Base-by-base conservation (phyloP, 208 protist genomes). In the Lotmaria passim region DNA sequence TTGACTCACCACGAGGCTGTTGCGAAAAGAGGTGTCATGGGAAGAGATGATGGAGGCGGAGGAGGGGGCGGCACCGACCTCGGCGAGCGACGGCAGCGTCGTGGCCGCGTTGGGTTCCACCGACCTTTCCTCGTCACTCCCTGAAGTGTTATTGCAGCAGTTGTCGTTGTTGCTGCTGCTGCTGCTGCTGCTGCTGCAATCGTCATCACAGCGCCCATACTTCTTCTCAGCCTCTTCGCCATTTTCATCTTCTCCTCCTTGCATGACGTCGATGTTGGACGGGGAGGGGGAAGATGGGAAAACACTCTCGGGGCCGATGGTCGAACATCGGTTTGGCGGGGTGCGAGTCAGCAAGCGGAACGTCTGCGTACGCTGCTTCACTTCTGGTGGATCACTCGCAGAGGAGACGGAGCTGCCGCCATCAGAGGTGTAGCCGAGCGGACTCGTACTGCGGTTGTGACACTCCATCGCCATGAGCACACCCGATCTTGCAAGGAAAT, bases 11-110 rank as follows among this genome's bases (percentile, higher is more conserved):
- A 61, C 59, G 26, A 74, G 69, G 21, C 69, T 74, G 39, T 34
- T 60, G 51, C 44, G 67, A 19, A 74, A 74, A 10, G 69, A 74
- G 12, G 69, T 34, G 15, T 68, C 46, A 53, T 62, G 60, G 11
- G 73, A 61, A 36, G 66, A 77, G 19, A 82, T 82, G 31, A 73
- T 50, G 26, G 65, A 71, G 28, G 52, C n/a, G n/a, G n/a, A 68
- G 39, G 68, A 60, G 36, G 48, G 38, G 23, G 38, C 38, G n/a
- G 56, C 36, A 3, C 24, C 56, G 34, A 61, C 15, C 7, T 47
- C 56, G 5, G 56, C 33, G 23, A 61, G 56, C 6, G 23, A 33
- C 3, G 56, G 56, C n/a, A 48, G 56, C 23, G 56, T 61, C 3
- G 5, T 7, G n/a, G 56, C 23, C 23, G 8, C 38, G 1, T 11